Evolutionary conservation across 257 asterid species (phyloP).

Genomic region (Scutellaria galericulata): DNA sequence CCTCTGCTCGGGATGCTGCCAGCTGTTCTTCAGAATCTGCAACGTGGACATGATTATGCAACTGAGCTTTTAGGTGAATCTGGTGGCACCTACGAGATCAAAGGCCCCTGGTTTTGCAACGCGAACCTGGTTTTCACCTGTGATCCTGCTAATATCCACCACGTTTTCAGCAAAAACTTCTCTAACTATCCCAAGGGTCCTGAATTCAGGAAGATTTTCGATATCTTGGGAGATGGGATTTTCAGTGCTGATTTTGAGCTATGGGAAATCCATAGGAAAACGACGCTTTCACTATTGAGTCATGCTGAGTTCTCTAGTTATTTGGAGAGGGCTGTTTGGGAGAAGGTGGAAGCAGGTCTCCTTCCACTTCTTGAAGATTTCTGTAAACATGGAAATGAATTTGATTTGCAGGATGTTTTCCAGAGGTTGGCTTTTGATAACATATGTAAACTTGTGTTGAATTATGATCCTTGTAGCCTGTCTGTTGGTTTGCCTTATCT

Average conservation of each 20-base stretch:
- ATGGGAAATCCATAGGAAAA: constrained; percentile 36
- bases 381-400: background rate
- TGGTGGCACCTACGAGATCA: constrained; percentile 38
- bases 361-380: constrained; percentile 24
- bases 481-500: background rate
- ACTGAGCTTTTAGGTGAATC: constrained; percentile 35
- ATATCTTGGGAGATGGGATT: constrained; percentile 51
- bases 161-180: constrained; percentile 49
- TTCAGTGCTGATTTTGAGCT: constrained; percentile 45
- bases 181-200: constrained; percentile 56
- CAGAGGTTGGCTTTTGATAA: constrained; percentile 31
- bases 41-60: constrained; percentile 39
- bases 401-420: constrained; percentile 35
- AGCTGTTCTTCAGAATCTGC: constrained; percentile 37
- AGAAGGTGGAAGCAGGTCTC: constrained; percentile 18
- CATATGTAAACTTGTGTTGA: constrained; percentile 26
- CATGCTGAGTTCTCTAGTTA: background rate
- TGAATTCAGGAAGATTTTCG: constrained; percentile 44
- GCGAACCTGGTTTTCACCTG: constrained; percentile 42
- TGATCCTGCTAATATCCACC: constrained; percentile 53
- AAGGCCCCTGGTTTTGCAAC: constrained; percentile 45
- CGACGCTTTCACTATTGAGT: background rate
- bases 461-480: constrained; percentile 26
- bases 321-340: constrained; percentile 13
- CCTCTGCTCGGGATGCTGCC: constrained; percentile 56